These are phyloP conservation scores for Neckera pumila DNA, from an alignment of 225 moss, liverwort and hornwort species.

Conservation along the genomic window DNA sequence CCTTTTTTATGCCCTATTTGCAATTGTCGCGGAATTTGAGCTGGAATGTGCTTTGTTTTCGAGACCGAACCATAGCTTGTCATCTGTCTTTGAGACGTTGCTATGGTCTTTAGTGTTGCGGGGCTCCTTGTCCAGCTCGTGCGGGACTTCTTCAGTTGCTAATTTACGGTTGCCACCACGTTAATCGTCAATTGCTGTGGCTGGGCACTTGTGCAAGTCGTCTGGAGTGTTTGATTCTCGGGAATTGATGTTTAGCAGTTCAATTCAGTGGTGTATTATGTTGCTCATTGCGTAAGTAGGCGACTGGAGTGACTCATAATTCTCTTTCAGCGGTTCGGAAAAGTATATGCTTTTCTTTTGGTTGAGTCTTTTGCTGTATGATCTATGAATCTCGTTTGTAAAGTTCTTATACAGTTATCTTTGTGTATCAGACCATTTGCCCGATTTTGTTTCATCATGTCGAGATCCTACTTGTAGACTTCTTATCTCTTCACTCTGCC, in stretches of 20 bases:
- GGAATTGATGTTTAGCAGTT: background rate
- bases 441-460: background rate
- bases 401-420: background rate
- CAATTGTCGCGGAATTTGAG: background rate
- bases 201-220: background rate
- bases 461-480: background rate
- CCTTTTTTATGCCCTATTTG: background rate
- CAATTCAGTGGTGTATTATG: background rate
- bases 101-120: background rate
- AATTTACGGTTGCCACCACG: background rate
- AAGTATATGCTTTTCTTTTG: background rate
- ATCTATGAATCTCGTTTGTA: background rate
- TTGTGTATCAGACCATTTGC: background rate
- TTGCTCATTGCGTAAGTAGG: background rate
- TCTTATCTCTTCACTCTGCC: background rate
- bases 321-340: background rate
- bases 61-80: background rate
- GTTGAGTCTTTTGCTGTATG: background rate
- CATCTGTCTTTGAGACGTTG: background rate
- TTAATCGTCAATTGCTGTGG: background rate
- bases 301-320: background rate
- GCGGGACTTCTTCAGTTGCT: background rate
- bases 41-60: background rate
- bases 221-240: background rate
- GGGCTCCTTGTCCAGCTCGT: background rate